Conservation (phyloP, 192 early-diverging fungal species). For the Paraglomus brasilianum region DNA sequence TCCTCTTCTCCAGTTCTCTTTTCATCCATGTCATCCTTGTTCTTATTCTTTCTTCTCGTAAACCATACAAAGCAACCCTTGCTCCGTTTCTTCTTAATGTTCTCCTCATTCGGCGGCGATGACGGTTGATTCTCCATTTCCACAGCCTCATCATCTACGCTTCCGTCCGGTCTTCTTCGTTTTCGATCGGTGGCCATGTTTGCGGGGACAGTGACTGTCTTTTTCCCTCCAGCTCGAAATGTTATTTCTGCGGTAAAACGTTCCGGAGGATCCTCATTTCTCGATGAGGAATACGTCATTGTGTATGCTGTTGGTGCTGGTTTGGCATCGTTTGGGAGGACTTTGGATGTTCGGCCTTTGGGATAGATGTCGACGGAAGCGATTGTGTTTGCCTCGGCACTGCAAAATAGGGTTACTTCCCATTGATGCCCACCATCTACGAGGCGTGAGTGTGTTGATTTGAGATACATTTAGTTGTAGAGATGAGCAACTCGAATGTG, state of each 20-base stretch:
- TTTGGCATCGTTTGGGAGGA: conserved; percentile 29
- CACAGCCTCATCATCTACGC: not conserved
- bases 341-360: conserved; percentile 11
- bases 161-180: conserved; percentile 19
- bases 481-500: too few relatives aligned
- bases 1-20: too few relatives aligned
- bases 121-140: not conserved
- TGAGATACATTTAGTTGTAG: conserved; percentile 20
- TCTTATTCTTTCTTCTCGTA: too few relatives aligned
- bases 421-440: conserved; percentile 21
- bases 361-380: conserved; percentile 15
- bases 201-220: conserved; percentile 23
- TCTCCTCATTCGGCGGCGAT: too few relatives aligned
- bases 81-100: too few relatives aligned
- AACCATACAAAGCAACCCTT: too few relatives aligned
- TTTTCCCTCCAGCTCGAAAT: not conserved
- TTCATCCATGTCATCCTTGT: too few relatives aligned
- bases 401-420: conserved; percentile 31
- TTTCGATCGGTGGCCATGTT: conserved; percentile 31
- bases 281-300: conserved; percentile 21
- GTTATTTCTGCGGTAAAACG: conserved; percentile 21
- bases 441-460: conserved; percentile 27
- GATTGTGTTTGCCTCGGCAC: conserved; percentile 22
- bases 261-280: conserved; percentile 11
- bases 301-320: conserved; percentile 25